These are phyloP conservation scores for Pseudocercospora fuligena DNA, from an alignment of 2,329 filamentous ascomycete species.

Conservation along the genomic window DNA sequence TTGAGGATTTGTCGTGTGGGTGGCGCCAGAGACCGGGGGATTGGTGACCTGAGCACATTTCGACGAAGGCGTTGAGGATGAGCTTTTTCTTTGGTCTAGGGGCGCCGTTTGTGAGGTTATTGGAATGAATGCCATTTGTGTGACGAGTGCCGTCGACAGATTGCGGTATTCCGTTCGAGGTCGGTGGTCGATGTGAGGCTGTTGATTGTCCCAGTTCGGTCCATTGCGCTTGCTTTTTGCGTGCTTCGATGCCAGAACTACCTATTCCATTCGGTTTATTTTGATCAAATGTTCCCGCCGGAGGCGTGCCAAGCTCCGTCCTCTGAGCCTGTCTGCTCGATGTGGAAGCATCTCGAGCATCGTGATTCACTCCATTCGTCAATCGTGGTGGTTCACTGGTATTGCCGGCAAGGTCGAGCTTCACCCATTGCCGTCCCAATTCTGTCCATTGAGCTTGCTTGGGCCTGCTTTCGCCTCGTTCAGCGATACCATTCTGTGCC, in stretches of 20 bases:
- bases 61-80: constrained; percentile 51
- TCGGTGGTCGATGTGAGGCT: neutral
- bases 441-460: constrained; percentile 5
- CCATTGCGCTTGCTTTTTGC: neutral
- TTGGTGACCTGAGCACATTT: constrained; percentile 52
- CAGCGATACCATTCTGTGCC: neutral
- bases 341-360: neutral
- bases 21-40: constrained; percentile 67
- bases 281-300: neutral
- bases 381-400: neutral
- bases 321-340: neutral
- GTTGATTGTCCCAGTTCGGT: neutral
- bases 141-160: neutral
- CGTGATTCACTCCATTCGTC: neutral
- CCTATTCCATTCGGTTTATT: neutral
- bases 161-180: neutral
- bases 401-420: neutral
- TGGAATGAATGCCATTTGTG: neutral
- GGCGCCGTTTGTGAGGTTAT: neutral
- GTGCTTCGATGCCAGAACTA: neutral
- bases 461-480: neutral
- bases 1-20: constrained; percentile 65
- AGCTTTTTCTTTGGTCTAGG: constrained; percentile 42
- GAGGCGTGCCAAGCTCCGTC: neutral
- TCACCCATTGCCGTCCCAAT: neutral